Conservation (phyloP, 129 eudicot species). For the Flaveria trinervia region DNA sequence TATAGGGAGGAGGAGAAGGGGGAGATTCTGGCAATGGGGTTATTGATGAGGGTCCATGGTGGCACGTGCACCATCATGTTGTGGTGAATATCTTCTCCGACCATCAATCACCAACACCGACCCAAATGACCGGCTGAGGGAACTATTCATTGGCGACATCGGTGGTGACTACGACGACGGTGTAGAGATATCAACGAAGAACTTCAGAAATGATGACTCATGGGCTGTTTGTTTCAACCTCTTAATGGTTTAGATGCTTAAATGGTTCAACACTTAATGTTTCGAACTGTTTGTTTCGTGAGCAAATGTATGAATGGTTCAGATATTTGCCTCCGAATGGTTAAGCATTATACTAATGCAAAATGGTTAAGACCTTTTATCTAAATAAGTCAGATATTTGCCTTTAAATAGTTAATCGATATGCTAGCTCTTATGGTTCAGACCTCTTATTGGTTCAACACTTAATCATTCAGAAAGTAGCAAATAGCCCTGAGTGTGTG, state of each 20-base stretch:
- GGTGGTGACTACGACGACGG: conserved; percentile 64
- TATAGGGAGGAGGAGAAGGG: conserved; percentile 25
- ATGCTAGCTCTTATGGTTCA: no score
- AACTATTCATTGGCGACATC: conserved; percentile 50
- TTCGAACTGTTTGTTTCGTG: no score
- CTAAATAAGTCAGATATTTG: no score
- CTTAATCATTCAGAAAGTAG: no score
- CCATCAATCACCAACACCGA: conserved; percentile 53
- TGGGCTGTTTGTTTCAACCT: background rate
- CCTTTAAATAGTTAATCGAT: no score
- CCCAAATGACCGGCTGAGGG: conserved; percentile 53
- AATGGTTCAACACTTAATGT: no score
- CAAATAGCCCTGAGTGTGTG: background rate
- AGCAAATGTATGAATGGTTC: no score
- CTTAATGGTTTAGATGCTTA: no score
- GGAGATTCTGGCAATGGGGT: conserved; percentile 39
- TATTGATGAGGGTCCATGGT: conserved; percentile 47
- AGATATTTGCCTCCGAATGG: no score
- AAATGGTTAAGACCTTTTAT: no score
- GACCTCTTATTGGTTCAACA: no score
- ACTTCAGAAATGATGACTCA: conserved; percentile 15
- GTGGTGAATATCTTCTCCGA: conserved; percentile 56
- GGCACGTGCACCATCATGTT: conserved; percentile 60
- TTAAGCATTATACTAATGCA: no score
- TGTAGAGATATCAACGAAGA: conserved; percentile 35